These are phyloP conservation scores for Fraxinus cuspidata DNA, from an alignment of 257 asterid species.

Conservation along the genomic window DNA sequence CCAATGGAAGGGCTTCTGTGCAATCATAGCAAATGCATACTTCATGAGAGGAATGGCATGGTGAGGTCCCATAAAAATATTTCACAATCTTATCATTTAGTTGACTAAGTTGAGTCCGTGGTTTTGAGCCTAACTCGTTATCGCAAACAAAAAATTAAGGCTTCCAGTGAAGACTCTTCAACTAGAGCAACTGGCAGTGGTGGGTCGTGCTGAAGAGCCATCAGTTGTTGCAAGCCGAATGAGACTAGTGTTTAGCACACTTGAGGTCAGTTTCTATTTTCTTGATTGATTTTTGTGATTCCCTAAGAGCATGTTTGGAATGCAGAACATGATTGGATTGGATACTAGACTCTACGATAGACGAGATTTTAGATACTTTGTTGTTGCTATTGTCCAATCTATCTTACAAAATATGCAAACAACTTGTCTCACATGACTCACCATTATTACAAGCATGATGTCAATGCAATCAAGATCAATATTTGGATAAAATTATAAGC, in stretches of 20 bases:
- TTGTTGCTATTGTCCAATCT: background rate
- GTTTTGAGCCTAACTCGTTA: background rate
- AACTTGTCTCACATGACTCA: background rate
- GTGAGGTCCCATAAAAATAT: constrained; percentile 39
- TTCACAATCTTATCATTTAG: background rate
- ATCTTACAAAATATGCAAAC: background rate
- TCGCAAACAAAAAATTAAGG: constrained; percentile 39
- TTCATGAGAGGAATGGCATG: constrained; percentile 98
- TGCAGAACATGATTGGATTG: background rate
- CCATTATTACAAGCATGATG: background rate
- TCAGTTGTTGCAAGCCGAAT: constrained; percentile 90
- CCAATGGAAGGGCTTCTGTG: constrained; percentile 94
- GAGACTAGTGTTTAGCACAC: constrained; percentile 87
- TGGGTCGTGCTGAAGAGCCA: constrained; percentile 82
- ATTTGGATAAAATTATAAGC: too few relatives aligned
- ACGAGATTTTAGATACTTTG: background rate
- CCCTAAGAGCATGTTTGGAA: background rate
- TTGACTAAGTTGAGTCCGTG: background rate
- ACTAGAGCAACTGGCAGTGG: constrained; percentile 89
- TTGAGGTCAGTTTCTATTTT: constrained; percentile 59
- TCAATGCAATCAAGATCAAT: background rate
- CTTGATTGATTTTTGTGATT: background rate
- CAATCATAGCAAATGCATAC: constrained; percentile 93
- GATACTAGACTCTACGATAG: background rate
- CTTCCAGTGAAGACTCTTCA: constrained; percentile 96